Evolutionary conservation across 1,139 yeast genomes (phyloP), one percentile per base, ranked within the genome.

Genomic region (Yarrowia galli): DNA sequence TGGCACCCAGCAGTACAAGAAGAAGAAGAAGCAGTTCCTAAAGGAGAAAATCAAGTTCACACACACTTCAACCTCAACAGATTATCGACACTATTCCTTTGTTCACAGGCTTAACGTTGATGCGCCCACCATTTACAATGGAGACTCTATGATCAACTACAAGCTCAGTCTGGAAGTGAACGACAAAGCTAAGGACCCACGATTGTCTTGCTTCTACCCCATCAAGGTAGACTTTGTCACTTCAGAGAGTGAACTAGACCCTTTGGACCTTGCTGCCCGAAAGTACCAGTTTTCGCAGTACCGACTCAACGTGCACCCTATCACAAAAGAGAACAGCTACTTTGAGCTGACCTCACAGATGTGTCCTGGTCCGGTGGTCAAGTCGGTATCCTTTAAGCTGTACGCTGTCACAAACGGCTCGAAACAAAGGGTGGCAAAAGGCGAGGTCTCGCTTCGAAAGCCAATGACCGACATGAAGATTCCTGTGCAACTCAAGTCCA

Each of bases 1-100:
- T 5, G 64, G 64, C 40, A 58, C 64, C 13, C 51, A 58, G 16
- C 38, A 18, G n/a, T 32, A 58, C 64, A 58, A 58, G 32, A 58
- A 58, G 51, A n/a, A 28, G 8, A 58, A 28, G 28, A 15, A 20
- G 16, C 20, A 58, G 42, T 20, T 58, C 16, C 28, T 58, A 20
- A 58, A 20, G 9, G 64, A 58, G 20, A 42, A 58, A 32, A 20
- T 58, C 64, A 58, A 58, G 51, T 58, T 58, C 32, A 8, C 32
- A 7, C 32, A 43, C 40, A 42, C 10, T 1, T 5, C n/a, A 1
- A 43, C 42, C 10, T 58, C 51, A 2, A 3, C 22, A 5, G 38
- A 54, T 12, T 40, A 40, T n/a, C 32, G 28, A 20, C 64, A 58
- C 42, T 58, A 58, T 32, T 42, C 49, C 2, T 58, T 58, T 32